phyloP scores from a whole-genome alignment of 176 grass and related monocot species.

The Musa acuminata region DNA sequence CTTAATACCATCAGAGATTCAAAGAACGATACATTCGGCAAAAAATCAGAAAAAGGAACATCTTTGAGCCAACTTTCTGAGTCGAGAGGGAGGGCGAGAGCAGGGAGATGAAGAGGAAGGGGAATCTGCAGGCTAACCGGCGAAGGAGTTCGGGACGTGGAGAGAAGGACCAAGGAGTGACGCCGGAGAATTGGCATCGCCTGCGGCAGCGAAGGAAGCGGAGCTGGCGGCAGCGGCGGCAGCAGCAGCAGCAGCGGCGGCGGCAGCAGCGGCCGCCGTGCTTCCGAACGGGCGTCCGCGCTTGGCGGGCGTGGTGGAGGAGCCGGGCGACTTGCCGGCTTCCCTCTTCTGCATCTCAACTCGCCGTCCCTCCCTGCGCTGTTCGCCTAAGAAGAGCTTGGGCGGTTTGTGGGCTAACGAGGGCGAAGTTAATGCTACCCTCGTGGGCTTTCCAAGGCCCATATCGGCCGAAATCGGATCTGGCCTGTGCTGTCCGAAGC shows the following conservation, averaged over 20 bases:
- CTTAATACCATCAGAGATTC: too few relatives aligned
- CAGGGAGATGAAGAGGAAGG: background rate
- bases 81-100: background rate
- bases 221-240: conserved; percentile 13
- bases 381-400: background rate
- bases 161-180: conserved; percentile 75
- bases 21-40: too few relatives aligned
- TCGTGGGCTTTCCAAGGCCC: background rate
- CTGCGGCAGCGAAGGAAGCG: conserved; percentile 22
- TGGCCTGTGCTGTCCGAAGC: too few relatives aligned
- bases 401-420: too few relatives aligned
- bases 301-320: conserved; percentile 61
- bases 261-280: conserved; percentile 40
- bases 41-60: too few relatives aligned
- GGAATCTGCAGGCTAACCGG: conserved; percentile 27
- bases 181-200: conserved; percentile 44
- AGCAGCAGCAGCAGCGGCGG: conserved; percentile 16
- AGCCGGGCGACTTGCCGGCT: conserved; percentile 53
- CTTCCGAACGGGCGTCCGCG: conserved; percentile 79
- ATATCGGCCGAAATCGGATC: too few relatives aligned
- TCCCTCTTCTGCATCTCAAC: conserved; percentile 66
- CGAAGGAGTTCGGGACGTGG: conserved; percentile 54
- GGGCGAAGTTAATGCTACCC: background rate
- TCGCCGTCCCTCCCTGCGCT: background rate
- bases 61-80: too few relatives aligned